Base-by-base conservation (phyloP, 192 early-diverging fungal species). In the Pilaira anomala region DNA sequence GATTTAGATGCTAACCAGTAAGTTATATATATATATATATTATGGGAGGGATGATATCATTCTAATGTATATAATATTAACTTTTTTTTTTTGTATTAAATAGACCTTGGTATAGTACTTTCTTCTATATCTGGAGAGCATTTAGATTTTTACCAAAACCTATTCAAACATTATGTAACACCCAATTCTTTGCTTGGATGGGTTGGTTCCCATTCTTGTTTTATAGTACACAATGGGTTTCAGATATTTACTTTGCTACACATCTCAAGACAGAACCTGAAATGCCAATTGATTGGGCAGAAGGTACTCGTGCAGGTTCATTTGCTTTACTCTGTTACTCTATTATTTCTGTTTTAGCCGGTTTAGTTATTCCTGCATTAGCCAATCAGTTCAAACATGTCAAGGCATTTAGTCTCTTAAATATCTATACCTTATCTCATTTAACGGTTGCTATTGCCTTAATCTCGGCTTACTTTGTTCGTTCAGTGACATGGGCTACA, bases 161-260 rank as follows among this genome's bases (percentile, higher is more conserved):
- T 7, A 79, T 96, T 22, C 88, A 89, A 51, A 76, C 80, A 52
- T 78, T 97, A 18, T 95, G 91, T 69, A 88, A 89, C 58, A 83
- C 93, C 12, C 95, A 98, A 68, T 90, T 98, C 59, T 94, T 94
- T 80, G 85, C 90, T 25, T 98, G 95, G 95, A 86, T 96, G 71
- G 94, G 91, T 9, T 94, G 94, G 91, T 98, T 98, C 63, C 93
- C 95, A 6, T 95, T 97, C 69, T 77, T 98, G 7, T 97, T 97
- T 66, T 98, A 96, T 16, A 84, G 83, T 46, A 87, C 87, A 1
- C 80, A 77, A 13, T 91, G 88, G 88, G 80, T 91, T 11, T 79
- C 76, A 16, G 82, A 86, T 49, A 74, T 83, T 19, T 67, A 85
- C 26, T 65, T 70, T 58, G 55, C 52, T 13, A 52, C 67, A 1